These are phyloP conservation scores for Pavlovales sp. DNA, from an alignment of 208 protist species.

Conservation along the genomic window DNA sequence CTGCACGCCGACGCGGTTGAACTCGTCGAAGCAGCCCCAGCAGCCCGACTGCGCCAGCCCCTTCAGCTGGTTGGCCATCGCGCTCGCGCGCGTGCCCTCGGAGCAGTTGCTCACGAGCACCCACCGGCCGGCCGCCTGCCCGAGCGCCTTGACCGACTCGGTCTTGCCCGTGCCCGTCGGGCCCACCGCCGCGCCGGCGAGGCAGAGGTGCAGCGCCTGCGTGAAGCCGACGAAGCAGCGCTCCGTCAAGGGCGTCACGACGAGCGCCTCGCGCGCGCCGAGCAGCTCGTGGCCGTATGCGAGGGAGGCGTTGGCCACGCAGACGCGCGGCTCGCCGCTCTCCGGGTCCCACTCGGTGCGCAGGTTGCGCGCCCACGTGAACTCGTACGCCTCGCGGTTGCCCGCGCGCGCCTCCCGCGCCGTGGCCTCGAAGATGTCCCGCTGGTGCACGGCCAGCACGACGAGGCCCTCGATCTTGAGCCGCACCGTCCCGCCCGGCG, in stretches of 20 bases:
- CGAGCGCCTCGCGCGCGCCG: slow-evolving; percentile 83
- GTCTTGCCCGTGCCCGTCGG: slow-evolving; percentile 94
- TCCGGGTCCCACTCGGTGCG: neutral
- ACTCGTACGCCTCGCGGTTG: no score
- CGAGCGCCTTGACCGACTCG: slow-evolving; percentile 89
- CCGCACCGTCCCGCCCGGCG: neutral
- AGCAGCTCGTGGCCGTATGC: slow-evolving; percentile 92
- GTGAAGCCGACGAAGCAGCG: slow-evolving; percentile 72
- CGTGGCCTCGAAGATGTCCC: slow-evolving; percentile 66
- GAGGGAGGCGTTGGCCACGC: slow-evolving; percentile 76
- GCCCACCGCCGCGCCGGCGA: slow-evolving; percentile 85
- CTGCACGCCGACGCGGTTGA: slow-evolving; percentile 87
- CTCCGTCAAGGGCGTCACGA: slow-evolving; percentile 93
- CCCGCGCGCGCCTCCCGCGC: neutral
- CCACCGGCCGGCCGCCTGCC: slow-evolving; percentile 75
- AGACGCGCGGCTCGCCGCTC: slow-evolving; percentile 68
- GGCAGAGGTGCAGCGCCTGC: slow-evolving; percentile 79
- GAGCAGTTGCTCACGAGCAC: slow-evolving; percentile 54
- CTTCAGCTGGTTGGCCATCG: slow-evolving; percentile 55
- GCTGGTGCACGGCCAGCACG: slow-evolving; percentile 77
- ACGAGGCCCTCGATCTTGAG: slow-evolving; percentile 73
- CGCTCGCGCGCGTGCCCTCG: slow-evolving; percentile 13
- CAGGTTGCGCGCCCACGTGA: no score
- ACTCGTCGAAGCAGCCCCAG: slow-evolving; percentile 99
- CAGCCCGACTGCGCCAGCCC: slow-evolving; percentile 56